Conservation (phyloP, 768 basidiomycete species). For the Pluteus cervinus region DNA sequence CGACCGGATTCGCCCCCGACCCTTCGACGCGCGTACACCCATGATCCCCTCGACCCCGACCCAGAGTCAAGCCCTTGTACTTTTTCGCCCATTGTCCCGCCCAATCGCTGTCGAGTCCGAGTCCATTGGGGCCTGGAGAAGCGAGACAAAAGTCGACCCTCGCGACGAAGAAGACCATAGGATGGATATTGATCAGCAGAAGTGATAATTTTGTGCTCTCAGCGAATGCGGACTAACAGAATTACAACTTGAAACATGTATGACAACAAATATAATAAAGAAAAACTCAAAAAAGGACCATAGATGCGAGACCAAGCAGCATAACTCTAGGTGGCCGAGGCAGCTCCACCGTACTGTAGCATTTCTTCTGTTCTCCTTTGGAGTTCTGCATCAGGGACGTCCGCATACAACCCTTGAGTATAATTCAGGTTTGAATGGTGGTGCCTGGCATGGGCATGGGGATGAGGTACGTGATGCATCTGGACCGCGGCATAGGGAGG, state of each 20-base stretch:
- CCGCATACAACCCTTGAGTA: constrained; percentile 32
- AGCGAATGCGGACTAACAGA: constrained; percentile 11
- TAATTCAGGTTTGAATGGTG: constrained; percentile 50
- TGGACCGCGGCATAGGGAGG: constrained; percentile 52
- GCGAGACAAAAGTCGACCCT: constrained; percentile 5
- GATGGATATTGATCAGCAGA: constrained; percentile 45
- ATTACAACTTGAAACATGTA: constrained; percentile 13
- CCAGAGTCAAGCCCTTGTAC: constrained; percentile 44
- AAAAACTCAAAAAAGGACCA: constrained; percentile 15
- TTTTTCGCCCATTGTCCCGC: constrained; percentile 41
- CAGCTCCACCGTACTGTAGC: constrained; percentile 38
- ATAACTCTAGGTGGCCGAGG: constrained; percentile 19
- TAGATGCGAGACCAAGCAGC: constrained; percentile 7
- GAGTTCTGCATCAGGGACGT: constrained; percentile 32
- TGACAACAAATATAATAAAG: constrained; percentile 9
- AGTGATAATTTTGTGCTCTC: constrained; percentile 10
- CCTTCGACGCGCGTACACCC: constrained; percentile 10
- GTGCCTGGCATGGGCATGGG: constrained; percentile 71
- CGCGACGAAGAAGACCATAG: constrained; percentile 30
- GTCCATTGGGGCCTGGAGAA: constrained; percentile 1
- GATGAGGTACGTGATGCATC: constrained; percentile 80
- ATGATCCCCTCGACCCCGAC: constrained; percentile 14
- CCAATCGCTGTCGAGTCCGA: constrained; percentile 12
- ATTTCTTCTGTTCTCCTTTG: constrained; percentile 40
- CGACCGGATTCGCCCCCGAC: constrained; percentile 33